Evolutionary conservation across 1,139 yeast genomes (phyloP), one percentile per base, ranked within the genome.

Genomic region (Diutina mesorugosa): DNA sequence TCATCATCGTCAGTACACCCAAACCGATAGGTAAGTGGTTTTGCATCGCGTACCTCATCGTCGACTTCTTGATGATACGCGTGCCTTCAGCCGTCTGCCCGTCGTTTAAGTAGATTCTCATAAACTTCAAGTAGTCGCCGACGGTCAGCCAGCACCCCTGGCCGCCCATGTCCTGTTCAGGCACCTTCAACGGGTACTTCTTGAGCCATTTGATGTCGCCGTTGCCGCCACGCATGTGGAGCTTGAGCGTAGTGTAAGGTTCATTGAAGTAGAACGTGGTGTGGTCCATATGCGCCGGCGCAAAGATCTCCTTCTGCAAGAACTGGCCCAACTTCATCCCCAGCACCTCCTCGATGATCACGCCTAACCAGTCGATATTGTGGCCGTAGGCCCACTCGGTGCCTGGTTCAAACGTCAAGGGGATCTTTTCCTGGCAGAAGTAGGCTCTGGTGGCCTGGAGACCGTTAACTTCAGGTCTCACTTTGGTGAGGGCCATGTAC

Each of bases 371-470:
- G 61, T 81, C 86, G 46, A 73, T 67, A 56, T 74, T 72, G 55
- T 73, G 72, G 18, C 86, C 85, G 63, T 81, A 81, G 55, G 66
- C 64, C 77, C 81, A 81, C 9, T 66, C 61, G 0, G 78, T 65
- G 1, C 85, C 85, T 1, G 86, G 86, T 61, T 81, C 84, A 58
- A 70, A 72, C 4, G 72, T 57, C 55, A 81, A 69, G 0, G 85
- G 85, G 60, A 60, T 18, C 45, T 30, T 14, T 9, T 50, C 29
- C 18, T 32, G 45, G 14, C 26, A 16, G 32, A 50, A 50, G 29
- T 14, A 32, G 18, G 10, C n/a, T 21, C 53, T 16, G 1, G 45
- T 30, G 4, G 53, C 45, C n/a, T 30, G 30, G 8, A 50, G 29
- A 9, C 28, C 45, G 28, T 50, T 50, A 2, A 28, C 9, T 4